phyloP scores from a whole-genome alignment of 2,329 filamentous ascomycete genomes.

The Calonectria henricotiae region DNA sequence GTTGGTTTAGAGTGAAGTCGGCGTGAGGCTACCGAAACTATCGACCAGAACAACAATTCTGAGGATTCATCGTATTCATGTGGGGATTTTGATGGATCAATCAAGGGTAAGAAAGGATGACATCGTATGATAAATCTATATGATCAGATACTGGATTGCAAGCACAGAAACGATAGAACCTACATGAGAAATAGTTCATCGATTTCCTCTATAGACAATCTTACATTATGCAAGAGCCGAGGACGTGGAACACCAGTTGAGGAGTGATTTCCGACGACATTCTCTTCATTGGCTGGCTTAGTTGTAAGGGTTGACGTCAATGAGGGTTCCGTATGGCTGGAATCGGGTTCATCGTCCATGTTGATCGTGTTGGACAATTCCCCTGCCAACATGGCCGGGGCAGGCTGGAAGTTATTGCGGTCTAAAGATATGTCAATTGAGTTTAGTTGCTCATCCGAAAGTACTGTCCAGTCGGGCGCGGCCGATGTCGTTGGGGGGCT shows the following conservation, averaged over 20 bases:
- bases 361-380: not conserved
- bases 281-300: not conserved
- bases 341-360: not conserved
- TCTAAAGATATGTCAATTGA: not conserved
- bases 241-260: not conserved
- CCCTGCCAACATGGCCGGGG: not conserved
- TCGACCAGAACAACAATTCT: slow-evolving; percentile 4
- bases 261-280: not conserved
- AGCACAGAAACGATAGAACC: not conserved
- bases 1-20: not conserved
- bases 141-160: not conserved
- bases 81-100: slow-evolving; percentile 6
- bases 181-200: slow-evolving; percentile 10
- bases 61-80: slow-evolving; percentile 10
- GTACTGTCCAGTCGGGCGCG: not conserved
- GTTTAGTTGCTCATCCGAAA: not conserved
- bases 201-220: not conserved
- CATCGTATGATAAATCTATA: not conserved
- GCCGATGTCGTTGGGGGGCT: not conserved
- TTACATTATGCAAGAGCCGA: not conserved
- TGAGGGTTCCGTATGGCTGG: not conserved
- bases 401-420: not conserved
- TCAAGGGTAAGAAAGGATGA: not conserved
- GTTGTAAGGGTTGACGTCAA: not conserved
- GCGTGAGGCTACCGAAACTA: not conserved